Evolutionary conservation across 306 rosid species (phyloP), one percentile per base, ranked within the genome.

Genomic region (barrel medic (Medicago truncatula)): DNA sequence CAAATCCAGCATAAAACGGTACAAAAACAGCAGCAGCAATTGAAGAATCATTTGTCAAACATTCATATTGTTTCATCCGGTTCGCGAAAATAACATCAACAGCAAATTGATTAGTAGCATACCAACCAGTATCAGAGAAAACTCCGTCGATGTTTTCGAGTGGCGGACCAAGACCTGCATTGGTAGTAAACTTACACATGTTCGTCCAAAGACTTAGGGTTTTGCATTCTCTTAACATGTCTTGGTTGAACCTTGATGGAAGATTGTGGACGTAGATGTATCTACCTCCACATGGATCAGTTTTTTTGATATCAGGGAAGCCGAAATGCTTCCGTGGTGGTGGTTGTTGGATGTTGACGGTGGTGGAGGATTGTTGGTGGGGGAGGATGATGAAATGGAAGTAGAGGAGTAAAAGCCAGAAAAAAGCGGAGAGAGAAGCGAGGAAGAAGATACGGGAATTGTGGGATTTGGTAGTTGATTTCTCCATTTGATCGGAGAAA

Each of bases 1-100:
- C 99, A 62, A 96, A 96, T 2, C 99, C 99, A 4, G 99, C 99
- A 71, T 96, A 96, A 69, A 96, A 96, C 7, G 99, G 99, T 15
- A 96, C 99, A 80, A 96, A 96, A n/a, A 92, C 63, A 0, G 99
- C 99, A 4, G 97, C 88, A 6, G 99, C 99, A 23, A 92, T 23
- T 8, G 98, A 89, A 0, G 98, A 88, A 73, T 96, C 99, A 7
- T 39, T 49, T 0, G 99, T 92, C 85, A 96, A 74, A 75, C 99
- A 96, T 5, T 92, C 87, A 31, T 96, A 96, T 76, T 96, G 98
- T 82, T 92, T 96, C 98, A 96, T 90, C 58, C 99, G 74, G 49
- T 96, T 96, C 21, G 77, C 86, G 74, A 96, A 96, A 21, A 96
- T 89, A 18, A 96, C 99, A 80, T 96, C 99, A 53, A 92, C 99